Evolutionary conservation across 148 eudicot species (phyloP), one percentile per base, ranked within the genome.

Genomic region (Arbutus unedo): DNA sequence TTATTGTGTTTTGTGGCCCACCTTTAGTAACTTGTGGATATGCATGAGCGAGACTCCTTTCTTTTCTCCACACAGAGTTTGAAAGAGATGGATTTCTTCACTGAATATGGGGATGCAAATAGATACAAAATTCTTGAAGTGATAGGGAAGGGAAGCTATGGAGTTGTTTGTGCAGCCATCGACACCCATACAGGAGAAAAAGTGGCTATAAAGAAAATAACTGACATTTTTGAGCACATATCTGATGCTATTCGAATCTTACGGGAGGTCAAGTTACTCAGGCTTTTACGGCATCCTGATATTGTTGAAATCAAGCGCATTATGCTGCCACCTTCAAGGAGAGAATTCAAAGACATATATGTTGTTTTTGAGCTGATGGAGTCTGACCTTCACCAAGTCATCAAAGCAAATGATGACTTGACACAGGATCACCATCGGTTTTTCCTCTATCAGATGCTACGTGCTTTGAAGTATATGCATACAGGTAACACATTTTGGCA

Each of bases 331-430:
- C 97, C 95, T 59, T 93, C 97, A 23, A 87, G 87, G 82, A 87
- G 92, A 47, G 97, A 93, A 72, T 95, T 95, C 82, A 95, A 79
- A 83, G 98, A 95, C 82, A 92, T 95, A 74, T 95, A 87, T 87
- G 98, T 95, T 79, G 98, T 95, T 72, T 95, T 93, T 84, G 98
- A 95, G 91, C 93, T 93, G 64, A 95, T 95, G 97, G 98, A 95
- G 79, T 93, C 97, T 50, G 97, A 95, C 84, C 94, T 93, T 87
- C 94, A 93, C 83, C 94, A 93, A 88, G 97, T 93, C 85, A 95
- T 95, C 86, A 93, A 91, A 88, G 94, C 97, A 55, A 93, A 93
- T 88, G 97, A 93, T 87, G 97, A 93, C 83, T 83, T 93, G 89
- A 95, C 98, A 3, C 91, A 91, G 11, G 98, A 95, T 80, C 97